These are phyloP conservation scores for Vitis riparia DNA, from an alignment of 164 flowering plant species.

Conservation along the genomic window DNA sequence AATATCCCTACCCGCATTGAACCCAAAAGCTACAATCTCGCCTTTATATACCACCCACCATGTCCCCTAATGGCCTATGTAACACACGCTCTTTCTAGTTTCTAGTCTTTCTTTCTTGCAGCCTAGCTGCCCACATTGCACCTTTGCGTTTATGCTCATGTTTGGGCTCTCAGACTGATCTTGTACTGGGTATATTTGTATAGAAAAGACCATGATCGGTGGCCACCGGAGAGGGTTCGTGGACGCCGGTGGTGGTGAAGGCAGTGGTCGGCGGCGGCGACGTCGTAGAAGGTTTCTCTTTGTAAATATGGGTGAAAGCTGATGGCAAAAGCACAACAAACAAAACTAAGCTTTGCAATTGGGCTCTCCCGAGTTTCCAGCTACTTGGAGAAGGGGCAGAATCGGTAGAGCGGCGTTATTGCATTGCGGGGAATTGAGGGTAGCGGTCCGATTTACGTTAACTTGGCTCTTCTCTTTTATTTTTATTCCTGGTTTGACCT, in stretches of 20 bases:
- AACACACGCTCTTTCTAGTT: slow-evolving; percentile 12
- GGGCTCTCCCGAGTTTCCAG: slow-evolving; percentile 55
- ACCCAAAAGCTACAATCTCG: slow-evolving; percentile 28
- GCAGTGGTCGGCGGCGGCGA: slow-evolving; percentile 5
- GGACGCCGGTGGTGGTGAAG: slow-evolving; percentile 15
- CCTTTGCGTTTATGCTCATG: not conserved
- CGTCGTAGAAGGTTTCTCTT: slow-evolving; percentile 20
- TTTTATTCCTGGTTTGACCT: slow-evolving; percentile 9
- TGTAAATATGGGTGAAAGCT: slow-evolving; percentile 20
- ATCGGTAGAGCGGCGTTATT: slow-evolving; percentile 56
- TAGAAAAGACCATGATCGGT: slow-evolving; percentile 1
- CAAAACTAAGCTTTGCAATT: slow-evolving; percentile 48
- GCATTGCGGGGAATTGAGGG: slow-evolving; percentile 90
- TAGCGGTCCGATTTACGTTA: slow-evolving; percentile 66
- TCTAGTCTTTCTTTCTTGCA: not conserved
- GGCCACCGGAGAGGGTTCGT: slow-evolving; percentile 10
- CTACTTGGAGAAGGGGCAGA: slow-evolving; percentile 28
- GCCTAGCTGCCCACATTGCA: too few relatives aligned
- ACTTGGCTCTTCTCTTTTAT: slow-evolving; percentile 8
- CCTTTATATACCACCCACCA: slow-evolving; percentile 49
- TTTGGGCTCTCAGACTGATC: not conserved
- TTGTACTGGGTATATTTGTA: not conserved
- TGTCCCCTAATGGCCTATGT: slow-evolving; percentile 17
- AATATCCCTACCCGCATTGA: slow-evolving; percentile 4
- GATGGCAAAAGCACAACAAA: slow-evolving; percentile 9